Evolutionary conservation across 306 rosid species (phyloP).

Genomic region (Vigna mungo): DNA sequence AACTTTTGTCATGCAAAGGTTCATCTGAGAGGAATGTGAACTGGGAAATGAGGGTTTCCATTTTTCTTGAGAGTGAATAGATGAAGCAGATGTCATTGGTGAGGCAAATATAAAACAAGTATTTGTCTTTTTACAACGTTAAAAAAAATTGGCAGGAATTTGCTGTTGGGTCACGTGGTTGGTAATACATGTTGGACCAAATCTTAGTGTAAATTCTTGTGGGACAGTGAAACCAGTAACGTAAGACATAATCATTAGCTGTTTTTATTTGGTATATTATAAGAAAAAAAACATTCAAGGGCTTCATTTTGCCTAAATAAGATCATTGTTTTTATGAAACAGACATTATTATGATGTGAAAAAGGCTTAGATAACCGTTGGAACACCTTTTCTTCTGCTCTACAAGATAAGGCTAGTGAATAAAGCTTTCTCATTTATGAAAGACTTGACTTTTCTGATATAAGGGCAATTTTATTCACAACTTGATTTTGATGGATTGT

Average conservation of each 20-base stretch:
- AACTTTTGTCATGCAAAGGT: conserved; percentile 70
- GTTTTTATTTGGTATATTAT: not conserved
- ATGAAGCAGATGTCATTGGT: conserved; percentile 7
- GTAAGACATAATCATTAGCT: not conserved
- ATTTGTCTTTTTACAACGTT: conserved; percentile 24
- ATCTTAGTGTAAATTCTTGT: not conserved
- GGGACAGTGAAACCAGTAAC: conserved; percentile 11
- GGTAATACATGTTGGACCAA: not conserved
- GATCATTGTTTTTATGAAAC: not conserved
- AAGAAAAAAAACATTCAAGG: not conserved
- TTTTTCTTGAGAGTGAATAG: conserved; percentile 25
- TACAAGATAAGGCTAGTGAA: not conserved
- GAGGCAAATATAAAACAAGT: not conserved
- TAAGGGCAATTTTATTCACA: not conserved
- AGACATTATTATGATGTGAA: not conserved
- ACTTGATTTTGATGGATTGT: not conserved
- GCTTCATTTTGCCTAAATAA: not conserved
- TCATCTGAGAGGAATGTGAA: conserved; percentile 75
- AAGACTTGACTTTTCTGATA: not conserved
- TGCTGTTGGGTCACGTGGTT: conserved; percentile 1
- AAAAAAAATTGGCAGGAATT: conserved; percentile 10
- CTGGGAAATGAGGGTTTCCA: conserved; percentile 83
- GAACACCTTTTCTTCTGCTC: not conserved
- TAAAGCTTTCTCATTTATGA: not conserved
- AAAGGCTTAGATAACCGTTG: conserved; percentile 38